Conservation (phyloP, 805 yeast species). For the Kregervanrija pseudodelftensis region DNA sequence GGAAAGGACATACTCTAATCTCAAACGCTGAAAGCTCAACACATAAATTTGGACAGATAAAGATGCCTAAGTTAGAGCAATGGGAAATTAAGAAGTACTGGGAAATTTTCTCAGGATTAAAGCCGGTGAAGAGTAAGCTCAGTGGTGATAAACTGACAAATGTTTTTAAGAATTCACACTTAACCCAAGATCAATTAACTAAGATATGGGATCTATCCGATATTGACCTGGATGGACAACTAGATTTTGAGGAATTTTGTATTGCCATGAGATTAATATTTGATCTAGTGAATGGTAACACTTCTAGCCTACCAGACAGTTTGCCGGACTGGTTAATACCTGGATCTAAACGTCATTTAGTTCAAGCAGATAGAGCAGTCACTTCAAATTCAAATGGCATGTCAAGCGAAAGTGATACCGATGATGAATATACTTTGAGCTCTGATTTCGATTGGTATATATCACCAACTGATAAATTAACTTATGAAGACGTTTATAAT, state of each 20-base stretch:
- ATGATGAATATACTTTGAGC: constrained; percentile 55
- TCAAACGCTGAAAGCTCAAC: no score
- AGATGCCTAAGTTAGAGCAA: constrained; percentile 68
- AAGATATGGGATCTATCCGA: constrained; percentile 89
- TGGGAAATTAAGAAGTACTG: constrained; percentile 97
- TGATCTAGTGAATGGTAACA: constrained; percentile 74
- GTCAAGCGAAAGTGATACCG: constrained; percentile 39
- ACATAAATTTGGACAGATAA: background rate
- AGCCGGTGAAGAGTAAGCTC: constrained; percentile 72
- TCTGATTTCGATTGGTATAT: constrained; percentile 94
- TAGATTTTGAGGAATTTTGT: constrained; percentile 97
- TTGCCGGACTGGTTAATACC: constrained; percentile 94
- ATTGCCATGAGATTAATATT: constrained; percentile 94
- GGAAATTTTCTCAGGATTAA: constrained; percentile 91
- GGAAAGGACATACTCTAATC: no score
- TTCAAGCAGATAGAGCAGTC: constrained; percentile 76
- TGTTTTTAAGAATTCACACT: constrained; percentile 82
- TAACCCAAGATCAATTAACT: constrained; percentile 69
- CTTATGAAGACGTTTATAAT: constrained; percentile 73
- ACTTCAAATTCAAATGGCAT: constrained; percentile 18
- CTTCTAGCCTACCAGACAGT: constrained; percentile 51
- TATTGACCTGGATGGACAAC: constrained; percentile 82
- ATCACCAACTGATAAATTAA: constrained; percentile 74
- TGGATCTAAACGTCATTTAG: constrained; percentile 74
- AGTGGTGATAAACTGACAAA: constrained; percentile 80